A percentile compares a stretch with the other conserved stretches of the same genome.
phyloP scores from a whole-genome alignment of 768 basidiomycete species.

The Mycena olivaceomarginata region DNA sequence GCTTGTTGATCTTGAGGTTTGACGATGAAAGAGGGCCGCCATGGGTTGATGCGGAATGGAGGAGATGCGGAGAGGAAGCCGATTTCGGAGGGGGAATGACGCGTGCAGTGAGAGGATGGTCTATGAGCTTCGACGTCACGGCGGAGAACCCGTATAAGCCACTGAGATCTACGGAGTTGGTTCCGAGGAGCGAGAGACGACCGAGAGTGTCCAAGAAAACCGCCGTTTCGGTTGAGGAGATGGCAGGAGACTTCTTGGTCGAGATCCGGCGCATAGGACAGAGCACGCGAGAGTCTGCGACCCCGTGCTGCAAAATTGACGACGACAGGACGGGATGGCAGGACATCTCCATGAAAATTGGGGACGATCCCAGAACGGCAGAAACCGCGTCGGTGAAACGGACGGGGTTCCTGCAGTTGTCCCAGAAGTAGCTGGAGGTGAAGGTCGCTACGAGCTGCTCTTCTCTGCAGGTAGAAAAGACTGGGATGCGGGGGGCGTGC shows the following conservation, averaged over 20 bases:
- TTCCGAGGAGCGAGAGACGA: constrained; percentile 27
- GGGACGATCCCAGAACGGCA: neutral
- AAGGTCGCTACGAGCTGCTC: constrained; percentile 8
- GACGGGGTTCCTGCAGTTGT: constrained; percentile 22
- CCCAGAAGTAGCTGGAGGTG: constrained; percentile 21
- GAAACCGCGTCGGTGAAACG: constrained; percentile 16
- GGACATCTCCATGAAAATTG: constrained; percentile 23
- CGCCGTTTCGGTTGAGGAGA: neutral
- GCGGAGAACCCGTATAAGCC: constrained; percentile 22
- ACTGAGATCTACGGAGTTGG: constrained; percentile 32
- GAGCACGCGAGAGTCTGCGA: neutral
- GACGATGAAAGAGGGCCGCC: neutral
- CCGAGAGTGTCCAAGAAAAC: neutral
- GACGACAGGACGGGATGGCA: constrained; percentile 26
- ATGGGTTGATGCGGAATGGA: neutral
- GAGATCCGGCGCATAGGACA: constrained; percentile 32
- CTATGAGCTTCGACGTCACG: constrained; percentile 13
- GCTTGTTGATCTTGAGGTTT: neutral
- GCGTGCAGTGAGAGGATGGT: constrained; percentile 17
- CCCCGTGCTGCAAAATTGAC: neutral
- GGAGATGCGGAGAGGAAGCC: neutral
- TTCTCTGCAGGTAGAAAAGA: constrained; percentile 17
- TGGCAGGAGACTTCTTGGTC: neutral
- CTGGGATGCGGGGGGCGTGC: constrained; percentile 21
- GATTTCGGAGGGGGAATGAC: constrained; percentile 23